A percentile compares a stretch with the other conserved stretches of the same genome.
phyloP scores from a whole-genome alignment of 208 protist species.

The Novymonas esmeraldas region DNA sequence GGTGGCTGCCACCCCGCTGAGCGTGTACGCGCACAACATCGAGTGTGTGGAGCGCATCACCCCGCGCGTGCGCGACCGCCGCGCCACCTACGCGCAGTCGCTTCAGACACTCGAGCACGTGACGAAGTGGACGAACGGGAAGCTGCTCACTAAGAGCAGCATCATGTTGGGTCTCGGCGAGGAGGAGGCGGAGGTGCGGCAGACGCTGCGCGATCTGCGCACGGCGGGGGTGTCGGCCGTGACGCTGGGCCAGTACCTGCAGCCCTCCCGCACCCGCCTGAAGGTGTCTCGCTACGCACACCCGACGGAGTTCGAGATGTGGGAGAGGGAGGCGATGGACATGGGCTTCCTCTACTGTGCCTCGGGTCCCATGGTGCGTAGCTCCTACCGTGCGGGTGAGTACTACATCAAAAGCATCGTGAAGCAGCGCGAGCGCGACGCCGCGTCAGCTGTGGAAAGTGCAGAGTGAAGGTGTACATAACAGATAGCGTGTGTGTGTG shows the following conservation, averaged over 20 bases:
- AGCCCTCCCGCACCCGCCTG: conserved; percentile 96
- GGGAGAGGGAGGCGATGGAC: conserved; percentile 90
- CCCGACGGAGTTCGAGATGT: conserved; percentile 97
- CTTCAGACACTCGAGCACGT: conserved; percentile 93
- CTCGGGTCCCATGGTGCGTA: conserved; percentile 95
- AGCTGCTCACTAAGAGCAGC: conserved; percentile 97
- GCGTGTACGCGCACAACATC: conserved; percentile 99
- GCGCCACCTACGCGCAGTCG: conserved; percentile 96
- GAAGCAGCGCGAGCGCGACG: conserved; percentile 51
- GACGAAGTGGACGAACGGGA: conserved; percentile 78
- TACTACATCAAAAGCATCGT: conserved; percentile 96
- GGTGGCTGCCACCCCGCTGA: conserved; percentile 93
- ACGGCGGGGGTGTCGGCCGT: conserved; percentile 92
- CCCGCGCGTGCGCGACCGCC: conserved; percentile 93
- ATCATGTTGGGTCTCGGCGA: conserved; percentile 99
- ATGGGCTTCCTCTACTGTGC: conserved; percentile 98
- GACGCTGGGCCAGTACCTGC: conserved; percentile 98
- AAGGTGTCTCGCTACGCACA: conserved; percentile 97
- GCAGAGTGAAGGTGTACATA: no score
- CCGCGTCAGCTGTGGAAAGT: no score
- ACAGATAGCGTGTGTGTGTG: no score
- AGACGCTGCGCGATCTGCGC: conserved; percentile 95
- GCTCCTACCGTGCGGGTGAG: conserved; percentile 96
- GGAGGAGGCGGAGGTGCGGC: conserved; percentile 94
- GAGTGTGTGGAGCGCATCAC: conserved; percentile 96